A percentile compares a stretch with the other conserved stretches of the same genome.
phyloP scores from a whole-genome alignment of 768 basidiomycete genomes.

The Lactarius tabidus region DNA sequence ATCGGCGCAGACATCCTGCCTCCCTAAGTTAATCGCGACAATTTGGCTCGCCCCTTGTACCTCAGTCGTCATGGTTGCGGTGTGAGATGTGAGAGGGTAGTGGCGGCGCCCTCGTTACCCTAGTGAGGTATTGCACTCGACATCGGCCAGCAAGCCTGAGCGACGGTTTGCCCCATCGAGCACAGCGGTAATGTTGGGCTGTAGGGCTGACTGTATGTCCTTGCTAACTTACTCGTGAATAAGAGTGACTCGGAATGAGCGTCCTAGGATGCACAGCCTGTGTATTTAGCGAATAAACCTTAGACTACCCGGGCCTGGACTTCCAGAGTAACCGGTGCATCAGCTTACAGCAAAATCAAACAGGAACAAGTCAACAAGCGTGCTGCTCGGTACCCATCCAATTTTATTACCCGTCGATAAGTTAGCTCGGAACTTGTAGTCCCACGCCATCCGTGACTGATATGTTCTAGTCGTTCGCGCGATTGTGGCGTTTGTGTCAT shows the following conservation, averaged over 20 bases:
- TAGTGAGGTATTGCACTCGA: background rate
- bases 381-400: background rate
- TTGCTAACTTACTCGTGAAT: background rate
- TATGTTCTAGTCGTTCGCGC: background rate
- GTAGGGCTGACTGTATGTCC: too few relatives aligned
- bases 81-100: background rate
- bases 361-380: background rate
- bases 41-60: background rate
- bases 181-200: background rate
- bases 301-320: too few relatives aligned
- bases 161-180: background rate
- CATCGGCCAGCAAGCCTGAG: background rate
- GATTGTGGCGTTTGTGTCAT: background rate
- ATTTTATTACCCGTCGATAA: background rate
- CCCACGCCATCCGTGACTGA: background rate
- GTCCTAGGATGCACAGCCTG: background rate
- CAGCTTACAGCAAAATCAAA: background rate
- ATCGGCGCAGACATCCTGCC: constrained; percentile 1
- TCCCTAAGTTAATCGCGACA: constrained; percentile 7
- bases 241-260: background rate
- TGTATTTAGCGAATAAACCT: background rate
- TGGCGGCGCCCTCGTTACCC: background rate
- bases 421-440: background rate
- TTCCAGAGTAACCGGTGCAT: too few relatives aligned
- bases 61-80: background rate